A percentile compares a stretch with the other conserved stretches of the same genome.
These are phyloP conservation scores for Russula sp. DNA, from an alignment of 768 basidiomycete genomes.

Conservation along the genomic window DNA sequence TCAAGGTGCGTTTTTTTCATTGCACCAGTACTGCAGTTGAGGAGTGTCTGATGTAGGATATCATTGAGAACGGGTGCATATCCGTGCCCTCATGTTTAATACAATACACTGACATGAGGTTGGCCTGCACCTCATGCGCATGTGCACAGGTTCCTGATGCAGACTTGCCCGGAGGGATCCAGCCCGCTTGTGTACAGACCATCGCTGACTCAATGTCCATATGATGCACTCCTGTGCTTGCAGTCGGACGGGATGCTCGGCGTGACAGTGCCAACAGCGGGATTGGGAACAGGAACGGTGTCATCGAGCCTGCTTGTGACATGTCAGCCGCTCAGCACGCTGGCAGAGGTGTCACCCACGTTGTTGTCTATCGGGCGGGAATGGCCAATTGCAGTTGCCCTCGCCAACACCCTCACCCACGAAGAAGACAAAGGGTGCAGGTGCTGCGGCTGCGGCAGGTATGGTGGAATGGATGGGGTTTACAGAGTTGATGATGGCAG, in stretches of 20 bases:
- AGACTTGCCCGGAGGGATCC: constrained; percentile 52
- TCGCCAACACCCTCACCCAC: constrained; percentile 7
- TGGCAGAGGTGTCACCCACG: constrained; percentile 11
- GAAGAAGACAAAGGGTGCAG: constrained; percentile 5
- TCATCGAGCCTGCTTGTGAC: not conserved
- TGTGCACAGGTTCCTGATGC: constrained; percentile 63
- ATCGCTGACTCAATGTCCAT: constrained; percentile 23
- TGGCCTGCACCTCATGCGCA: not conserved
- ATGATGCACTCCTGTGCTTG: constrained; percentile 13
- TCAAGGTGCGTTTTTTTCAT: constrained; percentile 1
- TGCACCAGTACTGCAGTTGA: not conserved
- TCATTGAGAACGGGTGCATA: constrained; percentile 66
- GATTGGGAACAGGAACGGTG: not conserved
- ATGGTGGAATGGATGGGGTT: constrained; percentile 39
- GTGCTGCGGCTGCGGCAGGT: not conserved
- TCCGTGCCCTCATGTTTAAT: not conserved
- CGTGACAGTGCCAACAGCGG: not conserved
- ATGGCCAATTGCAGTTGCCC: constrained; percentile 11
- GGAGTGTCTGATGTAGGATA: constrained; percentile 32
- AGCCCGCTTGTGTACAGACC: constrained; percentile 45
- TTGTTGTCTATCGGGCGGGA: constrained; percentile 7
- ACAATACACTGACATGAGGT: not conserved
- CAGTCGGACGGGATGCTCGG: constrained; percentile 16
- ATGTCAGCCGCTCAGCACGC: constrained; percentile 20
- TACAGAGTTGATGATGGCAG: constrained; percentile 29